Conservation (phyloP, 495 filamentous ascomycete genomes). For the Xylaria acuta region DNA sequence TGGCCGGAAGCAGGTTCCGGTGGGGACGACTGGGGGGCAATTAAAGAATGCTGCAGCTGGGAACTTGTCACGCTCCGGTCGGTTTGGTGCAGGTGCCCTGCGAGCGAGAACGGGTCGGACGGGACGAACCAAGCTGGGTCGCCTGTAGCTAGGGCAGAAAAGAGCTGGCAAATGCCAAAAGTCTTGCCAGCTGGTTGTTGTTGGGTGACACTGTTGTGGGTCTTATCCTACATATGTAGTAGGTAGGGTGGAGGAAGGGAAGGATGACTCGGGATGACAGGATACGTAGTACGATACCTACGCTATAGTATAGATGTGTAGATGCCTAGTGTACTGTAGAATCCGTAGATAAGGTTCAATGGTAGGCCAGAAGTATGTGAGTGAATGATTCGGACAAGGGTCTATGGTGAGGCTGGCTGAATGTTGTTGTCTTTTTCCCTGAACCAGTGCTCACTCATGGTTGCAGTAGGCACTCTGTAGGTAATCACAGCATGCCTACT, state of each 20-base stretch:
- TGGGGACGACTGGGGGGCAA: slow-evolving; percentile 17
- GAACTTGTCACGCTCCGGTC: background rate
- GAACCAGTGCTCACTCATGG: background rate
- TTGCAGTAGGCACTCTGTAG: too few species aligned
- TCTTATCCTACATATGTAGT: too few species aligned
- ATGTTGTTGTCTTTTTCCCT: background rate
- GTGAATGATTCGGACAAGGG: background rate
- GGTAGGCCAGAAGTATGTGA: background rate
- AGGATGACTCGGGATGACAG: slow-evolving; percentile 14
- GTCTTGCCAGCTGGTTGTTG: background rate
- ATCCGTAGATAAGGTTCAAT: background rate
- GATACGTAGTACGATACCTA: background rate
- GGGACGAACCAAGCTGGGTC: background rate
- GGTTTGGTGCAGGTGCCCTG: background rate
- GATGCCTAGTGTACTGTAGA: background rate
- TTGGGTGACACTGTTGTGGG: background rate
- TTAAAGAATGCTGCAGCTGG: slow-evolving; percentile 19
- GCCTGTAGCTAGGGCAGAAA: background rate
- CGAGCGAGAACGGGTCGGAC: slow-evolving; percentile 5
- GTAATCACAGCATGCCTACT: too few species aligned
- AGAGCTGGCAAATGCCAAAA: background rate
- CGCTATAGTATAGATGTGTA: background rate
- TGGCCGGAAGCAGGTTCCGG: background rate
- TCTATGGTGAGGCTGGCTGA: background rate
- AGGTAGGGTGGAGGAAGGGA: background rate